Base-by-base conservation (phyloP, 768 basidiomycete genomes). In the Ephemerocybe angulata region DNA sequence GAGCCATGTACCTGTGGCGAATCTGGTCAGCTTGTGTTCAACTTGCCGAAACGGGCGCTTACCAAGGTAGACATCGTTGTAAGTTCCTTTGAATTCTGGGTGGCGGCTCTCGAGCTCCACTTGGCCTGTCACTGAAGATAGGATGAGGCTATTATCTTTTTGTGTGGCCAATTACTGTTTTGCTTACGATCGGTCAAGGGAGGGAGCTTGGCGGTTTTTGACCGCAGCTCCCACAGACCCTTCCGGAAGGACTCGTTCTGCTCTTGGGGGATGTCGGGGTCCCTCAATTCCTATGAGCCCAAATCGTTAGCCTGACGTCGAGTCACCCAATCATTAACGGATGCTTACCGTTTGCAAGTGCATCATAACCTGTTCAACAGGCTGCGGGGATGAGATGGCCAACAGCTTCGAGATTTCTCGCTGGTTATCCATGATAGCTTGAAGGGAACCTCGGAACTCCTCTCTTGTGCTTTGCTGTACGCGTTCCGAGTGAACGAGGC, bases 101-200 rank as follows among this genome's bases (percentile, higher is more conserved):
- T 65, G 60, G 30, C 67, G 63, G 24, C 65, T 65, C n/a, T 58
- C 64, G 38, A 66, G 35, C 13, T 62, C 63, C 12, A 81, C 68
- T 59, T 76, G 76, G 12, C 76, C 76, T 28, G 75, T 73, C 29
- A 79, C 76, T 76, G 35, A 3, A 38, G 11, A n/a, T n/a, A n/a
- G n/a, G n/a, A n/a, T n/a, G n/a, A n/a, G n/a, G n/a, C n/a, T n/a
- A n/a, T n/a, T n/a, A n/a, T n/a, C n/a, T 29, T 41, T 3, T 3
- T 12, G 37, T 15, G 24, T 17, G n/a, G 13, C 15, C 17, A n/a
- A 50, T 42, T 11, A 31, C 8, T 41, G 27, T 13, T 41, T 4
- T 19, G 59, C 74, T 49, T 59, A 78, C 76, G 60, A 58, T 79
- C 73, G 27, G 67, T 69, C 44, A 76, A 62, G 3, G 78, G 78